Conservation (phyloP, 2,329 filamentous ascomycete species). For the Colletotrichum siamense region DNA sequence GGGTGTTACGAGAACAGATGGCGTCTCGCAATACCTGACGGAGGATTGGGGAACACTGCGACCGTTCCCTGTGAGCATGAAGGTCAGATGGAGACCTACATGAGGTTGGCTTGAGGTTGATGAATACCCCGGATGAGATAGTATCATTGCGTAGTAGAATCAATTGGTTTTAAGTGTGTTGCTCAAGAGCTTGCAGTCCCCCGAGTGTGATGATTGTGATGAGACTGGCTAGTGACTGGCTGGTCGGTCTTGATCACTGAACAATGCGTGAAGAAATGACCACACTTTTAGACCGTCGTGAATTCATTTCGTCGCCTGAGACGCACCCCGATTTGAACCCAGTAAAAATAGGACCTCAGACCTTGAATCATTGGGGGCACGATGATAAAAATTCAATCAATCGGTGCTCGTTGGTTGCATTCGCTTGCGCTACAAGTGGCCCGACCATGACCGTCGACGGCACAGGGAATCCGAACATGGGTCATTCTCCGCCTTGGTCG, state of each 20-base stretch:
- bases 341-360: neutral
- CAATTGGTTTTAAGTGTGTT: neutral
- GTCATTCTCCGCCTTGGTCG: neutral
- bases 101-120: neutral
- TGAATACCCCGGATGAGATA: neutral
- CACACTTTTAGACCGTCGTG: neutral
- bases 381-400: neutral
- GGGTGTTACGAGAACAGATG: conserved; percentile 43
- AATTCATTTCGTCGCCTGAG: neutral
- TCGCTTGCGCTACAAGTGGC: neutral
- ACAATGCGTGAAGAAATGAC: neutral
- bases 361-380: neutral
- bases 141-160: neutral
- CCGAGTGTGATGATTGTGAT: neutral
- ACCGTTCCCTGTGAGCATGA: conserved; percentile 58
- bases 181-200: neutral
- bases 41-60: conserved; percentile 64
- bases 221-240: neutral
- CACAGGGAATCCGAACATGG: neutral
- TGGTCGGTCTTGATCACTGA: neutral
- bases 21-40: conserved; percentile 66
- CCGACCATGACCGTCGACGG: neutral
- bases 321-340: neutral
- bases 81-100: conserved; percentile 53
- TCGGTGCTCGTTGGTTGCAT: neutral